phyloP scores from a whole-genome alignment of 192 early-diverging fungal species.

The Coemansia sp. region DNA sequence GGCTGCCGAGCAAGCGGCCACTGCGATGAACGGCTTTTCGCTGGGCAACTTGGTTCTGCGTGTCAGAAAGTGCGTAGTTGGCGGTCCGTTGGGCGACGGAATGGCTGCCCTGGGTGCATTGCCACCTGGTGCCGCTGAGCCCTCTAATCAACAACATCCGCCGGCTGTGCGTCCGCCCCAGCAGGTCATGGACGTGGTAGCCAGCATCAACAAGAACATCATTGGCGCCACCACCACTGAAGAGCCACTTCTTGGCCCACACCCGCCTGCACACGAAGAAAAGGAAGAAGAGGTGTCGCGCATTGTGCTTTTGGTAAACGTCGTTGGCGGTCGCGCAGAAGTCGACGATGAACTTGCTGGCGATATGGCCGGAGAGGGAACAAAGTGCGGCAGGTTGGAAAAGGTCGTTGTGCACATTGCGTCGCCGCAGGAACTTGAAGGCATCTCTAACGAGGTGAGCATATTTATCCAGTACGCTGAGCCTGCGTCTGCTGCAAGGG shows the following conservation, averaged over 20 bases:
- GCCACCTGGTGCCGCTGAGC: constrained; percentile 8
- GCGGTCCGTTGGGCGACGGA: constrained; percentile 74
- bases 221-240: background rate
- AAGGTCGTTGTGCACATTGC: constrained; percentile 64
- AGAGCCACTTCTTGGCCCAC: background rate
- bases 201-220: constrained; percentile 43
- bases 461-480: constrained; percentile 75
- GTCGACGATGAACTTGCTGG: constrained; percentile 79
- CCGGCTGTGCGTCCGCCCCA: constrained; percentile 31
- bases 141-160: background rate
- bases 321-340: constrained; percentile 69
- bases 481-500: constrained; percentile 41
- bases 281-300: constrained; percentile 24
- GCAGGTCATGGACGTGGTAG: constrained; percentile 39
- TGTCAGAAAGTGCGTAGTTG: constrained; percentile 68
- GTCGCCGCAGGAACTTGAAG: constrained; percentile 20
- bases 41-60: constrained; percentile 70
- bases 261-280: background rate
- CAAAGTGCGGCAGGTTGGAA: constrained; percentile 72
- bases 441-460: constrained; percentile 56
- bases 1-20: constrained; percentile 61
- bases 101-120: constrained; percentile 73
- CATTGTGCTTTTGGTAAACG: constrained; percentile 65
- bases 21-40: constrained; percentile 75
- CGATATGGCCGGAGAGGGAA: constrained; percentile 80